phyloP scores from a whole-genome alignment of 2,329 filamentous ascomycete species.

The Pleochaeta shiraiana region DNA sequence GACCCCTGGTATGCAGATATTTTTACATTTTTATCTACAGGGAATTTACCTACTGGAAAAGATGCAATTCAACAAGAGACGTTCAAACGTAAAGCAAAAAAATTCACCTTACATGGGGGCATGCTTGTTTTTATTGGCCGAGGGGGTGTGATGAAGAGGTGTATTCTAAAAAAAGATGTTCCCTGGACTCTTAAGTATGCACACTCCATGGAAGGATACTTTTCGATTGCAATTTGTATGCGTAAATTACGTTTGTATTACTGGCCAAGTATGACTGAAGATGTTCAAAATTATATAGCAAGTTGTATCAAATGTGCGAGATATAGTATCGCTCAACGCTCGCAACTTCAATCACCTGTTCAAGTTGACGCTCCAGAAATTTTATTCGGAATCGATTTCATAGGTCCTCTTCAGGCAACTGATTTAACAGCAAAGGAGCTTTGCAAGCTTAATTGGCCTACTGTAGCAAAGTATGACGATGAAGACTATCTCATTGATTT shows the following conservation, averaged over 20 bases:
- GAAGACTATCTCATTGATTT: background rate
- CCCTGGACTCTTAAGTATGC: background rate
- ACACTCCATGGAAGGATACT: background rate
- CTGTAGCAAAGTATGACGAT: background rate
- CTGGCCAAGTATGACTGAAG: slow-evolving; percentile 1
- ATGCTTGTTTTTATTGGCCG: background rate
- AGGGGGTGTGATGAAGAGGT: background rate
- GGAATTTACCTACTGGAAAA: background rate
- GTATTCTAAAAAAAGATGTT: background rate
- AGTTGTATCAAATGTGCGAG: background rate
- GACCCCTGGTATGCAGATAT: background rate
- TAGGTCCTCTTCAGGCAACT: background rate
- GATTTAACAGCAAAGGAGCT: background rate
- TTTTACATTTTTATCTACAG: background rate
- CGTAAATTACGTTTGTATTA: background rate
- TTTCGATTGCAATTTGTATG: background rate
- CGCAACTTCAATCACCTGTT: background rate
- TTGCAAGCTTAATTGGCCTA: background rate
- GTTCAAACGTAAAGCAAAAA: background rate
- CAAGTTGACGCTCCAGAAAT: background rate
- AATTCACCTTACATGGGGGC: background rate
- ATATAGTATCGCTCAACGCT: background rate
- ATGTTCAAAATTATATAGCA: background rate
- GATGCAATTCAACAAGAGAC: background rate
- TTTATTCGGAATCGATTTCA: slow-evolving; percentile 2